Percentiles rank a stretch among this genome's conserved stretches.
phyloP scores from a whole-genome alignment of 257 asterid species.

The Solanum sejunctum region DNA sequence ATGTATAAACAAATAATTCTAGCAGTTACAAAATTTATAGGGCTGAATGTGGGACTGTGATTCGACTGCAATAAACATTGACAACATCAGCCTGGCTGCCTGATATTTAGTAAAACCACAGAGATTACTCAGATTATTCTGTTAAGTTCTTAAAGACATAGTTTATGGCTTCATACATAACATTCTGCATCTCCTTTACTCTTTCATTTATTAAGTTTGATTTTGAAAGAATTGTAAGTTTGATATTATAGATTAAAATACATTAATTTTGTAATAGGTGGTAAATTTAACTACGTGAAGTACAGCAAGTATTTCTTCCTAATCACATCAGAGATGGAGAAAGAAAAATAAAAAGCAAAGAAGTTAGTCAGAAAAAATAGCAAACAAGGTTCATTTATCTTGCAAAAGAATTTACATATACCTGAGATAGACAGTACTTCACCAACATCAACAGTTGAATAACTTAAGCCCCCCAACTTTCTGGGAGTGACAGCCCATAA shows the following conservation, averaged over 20 bases:
- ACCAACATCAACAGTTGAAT: constrained; percentile 58
- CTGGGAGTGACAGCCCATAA: constrained; percentile 82
- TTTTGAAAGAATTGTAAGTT: not conserved
- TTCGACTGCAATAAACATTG: not conserved
- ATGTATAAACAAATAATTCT: not conserved
- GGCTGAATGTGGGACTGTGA: not conserved
- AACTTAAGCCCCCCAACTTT: constrained; percentile 62
- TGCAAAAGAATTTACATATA: constrained; percentile 3
- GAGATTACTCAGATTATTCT: not conserved
- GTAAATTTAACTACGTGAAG: not conserved
- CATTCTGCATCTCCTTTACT: not conserved
- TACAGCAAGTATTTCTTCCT: not conserved
- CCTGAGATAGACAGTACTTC: constrained; percentile 70
- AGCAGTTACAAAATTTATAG: not conserved
- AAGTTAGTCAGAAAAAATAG: not conserved
- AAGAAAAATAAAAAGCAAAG: not conserved
- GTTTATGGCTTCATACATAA: not conserved
- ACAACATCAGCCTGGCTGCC: not conserved
- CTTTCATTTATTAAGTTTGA: not conserved
- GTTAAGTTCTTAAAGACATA: not conserved
- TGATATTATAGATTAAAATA: not conserved
- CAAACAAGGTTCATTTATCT: not conserved
- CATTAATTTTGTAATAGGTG: not conserved
- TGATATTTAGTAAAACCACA: not conserved
- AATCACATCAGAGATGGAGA: not conserved